Conservation (phyloP, 805 yeast species). For the Saturnispora diversa region DNA sequence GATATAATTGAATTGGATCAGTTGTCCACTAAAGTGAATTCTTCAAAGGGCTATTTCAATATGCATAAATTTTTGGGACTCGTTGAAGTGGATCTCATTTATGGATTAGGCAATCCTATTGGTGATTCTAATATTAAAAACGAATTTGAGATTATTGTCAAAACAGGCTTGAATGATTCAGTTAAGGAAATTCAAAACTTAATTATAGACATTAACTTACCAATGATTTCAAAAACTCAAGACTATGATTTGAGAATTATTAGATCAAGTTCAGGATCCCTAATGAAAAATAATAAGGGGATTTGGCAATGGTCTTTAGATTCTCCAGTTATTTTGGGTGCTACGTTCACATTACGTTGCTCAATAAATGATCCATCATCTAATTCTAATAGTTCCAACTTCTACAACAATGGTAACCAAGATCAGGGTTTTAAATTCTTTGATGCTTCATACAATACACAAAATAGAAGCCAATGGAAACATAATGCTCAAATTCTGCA, state of each 20-base stretch:
- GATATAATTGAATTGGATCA: slow-evolving; percentile 35
- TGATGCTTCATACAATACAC: too few species aligned
- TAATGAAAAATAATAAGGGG: slow-evolving; percentile 7
- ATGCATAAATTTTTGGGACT: slow-evolving; percentile 38
- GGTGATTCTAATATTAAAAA: slow-evolving; percentile 23
- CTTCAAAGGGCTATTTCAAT: slow-evolving; percentile 12
- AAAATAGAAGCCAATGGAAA: too few species aligned
- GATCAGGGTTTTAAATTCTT: too few species aligned
- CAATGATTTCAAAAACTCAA: slow-evolving; percentile 12
- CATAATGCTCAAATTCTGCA: too few species aligned
- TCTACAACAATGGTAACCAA: too few species aligned
- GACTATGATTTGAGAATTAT: slow-evolving; percentile 11
- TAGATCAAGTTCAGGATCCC: slow-evolving; percentile 13
- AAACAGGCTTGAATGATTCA: slow-evolving; percentile 9
- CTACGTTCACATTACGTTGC: slow-evolving; percentile 13
- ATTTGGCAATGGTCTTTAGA: slow-evolving; percentile 19
- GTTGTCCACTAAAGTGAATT: slow-evolving; percentile 7
- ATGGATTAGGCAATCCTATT: slow-evolving; percentile 41
- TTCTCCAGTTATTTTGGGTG: slow-evolving; percentile 12
- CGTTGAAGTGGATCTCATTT: slow-evolving; percentile 45
- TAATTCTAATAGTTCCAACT: not conserved
- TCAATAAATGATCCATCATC: slow-evolving; percentile 5
- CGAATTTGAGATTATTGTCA: slow-evolving; percentile 49
- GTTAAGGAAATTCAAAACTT: slow-evolving; percentile 43
- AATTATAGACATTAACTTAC: slow-evolving; percentile 31